Conservation (phyloP, 148 eudicot species). For the Fallopia convolvulus region DNA sequence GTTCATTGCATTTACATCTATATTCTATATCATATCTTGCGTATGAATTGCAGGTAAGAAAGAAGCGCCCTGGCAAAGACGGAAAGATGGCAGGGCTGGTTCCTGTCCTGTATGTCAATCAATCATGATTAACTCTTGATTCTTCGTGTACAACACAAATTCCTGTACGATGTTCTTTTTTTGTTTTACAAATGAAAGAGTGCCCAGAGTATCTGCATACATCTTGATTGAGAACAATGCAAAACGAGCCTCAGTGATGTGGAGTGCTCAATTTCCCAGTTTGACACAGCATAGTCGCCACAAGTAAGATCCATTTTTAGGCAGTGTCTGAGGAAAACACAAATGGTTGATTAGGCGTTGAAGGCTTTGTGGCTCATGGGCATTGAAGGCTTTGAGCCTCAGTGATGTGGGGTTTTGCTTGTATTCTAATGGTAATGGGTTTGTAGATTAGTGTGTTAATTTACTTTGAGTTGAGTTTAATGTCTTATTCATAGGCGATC, state of each 20-base stretch:
- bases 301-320: background rate
- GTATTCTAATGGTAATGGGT: background rate
- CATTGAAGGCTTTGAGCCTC: too few species aligned
- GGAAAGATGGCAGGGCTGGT: slow-evolving; percentile 13
- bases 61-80: slow-evolving; percentile 10
- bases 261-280: background rate
- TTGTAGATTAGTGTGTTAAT: slow-evolving; percentile 6
- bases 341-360: background rate
- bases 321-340: background rate
- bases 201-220: slow-evolving; percentile 4
- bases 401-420: slow-evolving; percentile 3
- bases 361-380: background rate
- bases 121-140: slow-evolving; percentile 5
- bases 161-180: background rate
- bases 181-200: background rate
- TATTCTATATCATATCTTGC: background rate
- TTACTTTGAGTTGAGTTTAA: background rate
- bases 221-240: background rate
- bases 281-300: background rate
- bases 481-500: background rate
- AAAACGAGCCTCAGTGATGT: background rate
- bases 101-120: slow-evolving; percentile 11
- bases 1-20: background rate
- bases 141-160: background rate
- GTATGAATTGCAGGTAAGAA: slow-evolving; percentile 12